A percentile compares a stretch with the other conserved stretches of the same genome.
phyloP scores from a whole-genome alignment of 768 basidiomycete genomes.

The Agrocybe chaxingu region DNA sequence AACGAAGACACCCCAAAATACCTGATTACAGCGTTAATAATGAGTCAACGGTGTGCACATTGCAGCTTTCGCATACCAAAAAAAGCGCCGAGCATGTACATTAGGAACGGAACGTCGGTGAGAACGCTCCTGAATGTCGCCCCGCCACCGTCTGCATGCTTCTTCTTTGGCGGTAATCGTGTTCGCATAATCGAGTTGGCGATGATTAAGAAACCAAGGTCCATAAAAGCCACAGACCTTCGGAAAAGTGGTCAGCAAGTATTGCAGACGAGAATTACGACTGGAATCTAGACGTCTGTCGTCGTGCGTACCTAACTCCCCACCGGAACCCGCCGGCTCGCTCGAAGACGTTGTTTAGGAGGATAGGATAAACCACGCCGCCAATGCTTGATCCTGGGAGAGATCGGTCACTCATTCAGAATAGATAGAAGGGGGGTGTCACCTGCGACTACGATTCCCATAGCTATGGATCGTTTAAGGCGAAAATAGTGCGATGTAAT shows the following conservation, averaged over 20 bases:
- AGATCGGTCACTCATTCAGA: slow-evolving; percentile 1
- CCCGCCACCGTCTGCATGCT: slow-evolving; percentile 15
- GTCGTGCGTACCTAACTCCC: slow-evolving; percentile 36
- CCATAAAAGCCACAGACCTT: slow-evolving; percentile 43
- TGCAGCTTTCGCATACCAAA: slow-evolving; percentile 19
- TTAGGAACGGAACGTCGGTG: slow-evolving; percentile 38
- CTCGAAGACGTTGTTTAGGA: slow-evolving; percentile 45
- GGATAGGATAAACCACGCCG: slow-evolving; percentile 49
- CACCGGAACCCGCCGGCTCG: slow-evolving; percentile 34
- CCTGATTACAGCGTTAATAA: slow-evolving; percentile 16
- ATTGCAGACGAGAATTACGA: neutral
- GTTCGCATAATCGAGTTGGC: slow-evolving; percentile 43
- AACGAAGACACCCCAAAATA: slow-evolving; percentile 49
- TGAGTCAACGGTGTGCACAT: neutral
- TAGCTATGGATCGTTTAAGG: slow-evolving; percentile 44
- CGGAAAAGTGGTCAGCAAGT: neutral
- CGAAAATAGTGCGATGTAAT: slow-evolving; percentile 56
- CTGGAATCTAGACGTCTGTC: slow-evolving; percentile 13
- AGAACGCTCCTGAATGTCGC: slow-evolving; percentile 31
- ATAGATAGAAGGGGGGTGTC: slow-evolving; percentile 7
- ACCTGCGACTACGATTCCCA: slow-evolving; percentile 55
- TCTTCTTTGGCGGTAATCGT: slow-evolving; percentile 29
- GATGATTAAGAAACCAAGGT: slow-evolving; percentile 38
- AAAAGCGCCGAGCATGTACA: slow-evolving; percentile 40
- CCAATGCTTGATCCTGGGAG: slow-evolving; percentile 42